Conservation (phyloP, 352 stramenopile genomes). For the Globisporangium acanthophoron region DNA sequence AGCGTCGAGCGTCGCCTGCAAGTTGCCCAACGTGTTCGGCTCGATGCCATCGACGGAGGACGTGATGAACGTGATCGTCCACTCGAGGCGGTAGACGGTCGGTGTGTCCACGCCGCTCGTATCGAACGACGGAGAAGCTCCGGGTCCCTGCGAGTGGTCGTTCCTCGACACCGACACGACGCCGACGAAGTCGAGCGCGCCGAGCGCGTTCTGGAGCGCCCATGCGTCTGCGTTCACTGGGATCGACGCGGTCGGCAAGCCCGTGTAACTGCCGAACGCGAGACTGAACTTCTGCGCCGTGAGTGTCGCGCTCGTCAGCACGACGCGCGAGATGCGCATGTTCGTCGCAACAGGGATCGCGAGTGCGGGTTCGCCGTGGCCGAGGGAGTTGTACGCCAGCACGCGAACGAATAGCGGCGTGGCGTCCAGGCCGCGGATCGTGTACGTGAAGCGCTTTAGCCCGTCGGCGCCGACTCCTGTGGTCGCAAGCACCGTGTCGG, state of each 20-base stretch:
- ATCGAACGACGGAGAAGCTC: conserved; percentile 33
- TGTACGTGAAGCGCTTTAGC: conserved; percentile 20
- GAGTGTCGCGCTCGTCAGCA: conserved; percentile 26
- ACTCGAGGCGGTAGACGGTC: conserved; percentile 44
- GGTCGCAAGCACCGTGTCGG: conserved; percentile 23
- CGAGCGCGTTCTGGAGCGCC: conserved; percentile 49
- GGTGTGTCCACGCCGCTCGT: conserved; percentile 32
- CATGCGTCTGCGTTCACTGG: conserved; percentile 41
- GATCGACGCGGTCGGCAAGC: conserved; percentile 29
- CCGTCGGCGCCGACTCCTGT: background rate
- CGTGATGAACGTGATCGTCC: conserved; percentile 74
- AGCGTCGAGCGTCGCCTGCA: conserved; percentile 26
- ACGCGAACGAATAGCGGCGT: conserved; percentile 77
- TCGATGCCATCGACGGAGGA: conserved; percentile 39
- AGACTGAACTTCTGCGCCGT: conserved; percentile 54
- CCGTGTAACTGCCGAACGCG: conserved; percentile 44
- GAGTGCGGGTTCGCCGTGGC: conserved; percentile 51
- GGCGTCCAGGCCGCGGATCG: conserved; percentile 42
- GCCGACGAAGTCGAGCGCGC: conserved; percentile 39
- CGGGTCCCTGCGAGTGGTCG: conserved; percentile 51
- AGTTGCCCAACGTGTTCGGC: conserved; percentile 39
- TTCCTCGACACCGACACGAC: conserved; percentile 47
- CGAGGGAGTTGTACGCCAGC: conserved; percentile 73
- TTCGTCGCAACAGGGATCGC: conserved; percentile 42
- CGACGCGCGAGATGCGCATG: conserved; percentile 42